Conservation (phyloP, 768 basidiomycete genomes). For the Tulasnella sp. region DNA sequence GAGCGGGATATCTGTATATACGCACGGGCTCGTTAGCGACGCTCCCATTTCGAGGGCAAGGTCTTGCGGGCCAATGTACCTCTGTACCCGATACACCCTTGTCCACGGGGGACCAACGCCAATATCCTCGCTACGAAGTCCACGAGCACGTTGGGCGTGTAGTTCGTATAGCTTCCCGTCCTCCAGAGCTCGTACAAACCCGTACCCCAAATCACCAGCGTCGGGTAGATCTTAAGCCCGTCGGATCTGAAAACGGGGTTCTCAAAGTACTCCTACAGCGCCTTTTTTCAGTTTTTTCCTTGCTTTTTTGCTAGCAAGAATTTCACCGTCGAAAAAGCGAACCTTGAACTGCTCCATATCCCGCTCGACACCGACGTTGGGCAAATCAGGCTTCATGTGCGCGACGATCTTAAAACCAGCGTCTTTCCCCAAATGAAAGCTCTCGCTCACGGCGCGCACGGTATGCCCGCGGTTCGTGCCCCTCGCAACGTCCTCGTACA, state of each 20-base stretch:
- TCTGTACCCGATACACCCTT: slow-evolving; percentile 92
- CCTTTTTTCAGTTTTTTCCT: not conserved
- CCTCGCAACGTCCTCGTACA: slow-evolving; percentile 97
- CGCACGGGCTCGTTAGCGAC: no score
- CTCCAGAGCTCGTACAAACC: slow-evolving; percentile 94
- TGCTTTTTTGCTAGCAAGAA: no score
- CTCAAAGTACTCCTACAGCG: slow-evolving; percentile 79
- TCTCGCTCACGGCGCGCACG: slow-evolving; percentile 91
- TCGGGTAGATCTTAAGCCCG: slow-evolving; percentile 97
- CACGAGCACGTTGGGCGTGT: slow-evolving; percentile 96
- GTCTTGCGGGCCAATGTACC: slow-evolving; percentile 45
- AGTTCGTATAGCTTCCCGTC: slow-evolving; percentile 97
- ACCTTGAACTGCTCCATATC: slow-evolving; percentile 95
- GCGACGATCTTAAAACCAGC: slow-evolving; percentile 99
- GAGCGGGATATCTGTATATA: slow-evolving; percentile 90
- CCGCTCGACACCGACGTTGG: slow-evolving; percentile 93
- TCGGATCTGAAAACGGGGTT: slow-evolving; percentile 96
- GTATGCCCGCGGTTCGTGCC: slow-evolving; percentile 99
- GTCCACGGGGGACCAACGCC: slow-evolving; percentile 99
- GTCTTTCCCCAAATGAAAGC: slow-evolving; percentile 95
- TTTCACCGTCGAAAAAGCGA: not conserved
- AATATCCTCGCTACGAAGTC: slow-evolving; percentile 95
- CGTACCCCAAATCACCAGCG: slow-evolving; percentile 93
- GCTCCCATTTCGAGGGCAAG: no score
- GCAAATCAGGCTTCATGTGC: slow-evolving; percentile 99